A percentile compares a stretch with the other conserved stretches of the same genome.
Conservation (phyloP, 768 basidiomycete species). For the Gloeophyllum trabeum region DNA sequence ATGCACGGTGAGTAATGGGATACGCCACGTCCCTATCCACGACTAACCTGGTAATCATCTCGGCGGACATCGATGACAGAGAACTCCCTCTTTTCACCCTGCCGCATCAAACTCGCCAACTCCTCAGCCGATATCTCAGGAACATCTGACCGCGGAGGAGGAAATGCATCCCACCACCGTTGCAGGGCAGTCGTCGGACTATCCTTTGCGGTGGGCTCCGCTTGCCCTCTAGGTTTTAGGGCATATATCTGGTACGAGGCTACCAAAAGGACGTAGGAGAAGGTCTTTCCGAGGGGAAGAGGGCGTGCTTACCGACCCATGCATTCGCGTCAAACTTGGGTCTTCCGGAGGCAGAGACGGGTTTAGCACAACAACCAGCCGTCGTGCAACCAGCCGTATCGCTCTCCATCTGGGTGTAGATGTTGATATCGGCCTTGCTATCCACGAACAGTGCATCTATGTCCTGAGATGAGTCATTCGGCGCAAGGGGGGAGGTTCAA, state of each 20-base stretch:
- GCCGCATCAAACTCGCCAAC: constrained; percentile 16
- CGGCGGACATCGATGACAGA: constrained; percentile 40
- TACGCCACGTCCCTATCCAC: neutral
- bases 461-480: neutral
- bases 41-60: constrained; percentile 31
- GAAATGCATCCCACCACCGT: constrained; percentile 24
- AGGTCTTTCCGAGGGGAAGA: neutral
- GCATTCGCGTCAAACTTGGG: constrained; percentile 26
- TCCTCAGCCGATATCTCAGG: constrained; percentile 22
- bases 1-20: neutral
- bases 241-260: constrained; percentile 39
- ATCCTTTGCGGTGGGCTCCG: neutral
- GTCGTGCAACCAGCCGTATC: neutral
- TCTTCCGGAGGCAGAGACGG: constrained; percentile 1
- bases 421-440: constrained; percentile 28
- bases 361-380: constrained; percentile 3
- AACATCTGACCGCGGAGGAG: constrained; percentile 20
- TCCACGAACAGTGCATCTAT: constrained; percentile 30
- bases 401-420: constrained; percentile 16
- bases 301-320: constrained; percentile 26
- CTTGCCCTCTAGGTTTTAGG: constrained; percentile 17
- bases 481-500: neutral
- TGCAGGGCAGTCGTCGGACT: neutral
- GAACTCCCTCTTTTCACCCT: constrained; percentile 11
- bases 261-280: constrained; percentile 9